Base-by-base conservation (phyloP, 345 rosid species). In the Melastoma malabathricum region DNA sequence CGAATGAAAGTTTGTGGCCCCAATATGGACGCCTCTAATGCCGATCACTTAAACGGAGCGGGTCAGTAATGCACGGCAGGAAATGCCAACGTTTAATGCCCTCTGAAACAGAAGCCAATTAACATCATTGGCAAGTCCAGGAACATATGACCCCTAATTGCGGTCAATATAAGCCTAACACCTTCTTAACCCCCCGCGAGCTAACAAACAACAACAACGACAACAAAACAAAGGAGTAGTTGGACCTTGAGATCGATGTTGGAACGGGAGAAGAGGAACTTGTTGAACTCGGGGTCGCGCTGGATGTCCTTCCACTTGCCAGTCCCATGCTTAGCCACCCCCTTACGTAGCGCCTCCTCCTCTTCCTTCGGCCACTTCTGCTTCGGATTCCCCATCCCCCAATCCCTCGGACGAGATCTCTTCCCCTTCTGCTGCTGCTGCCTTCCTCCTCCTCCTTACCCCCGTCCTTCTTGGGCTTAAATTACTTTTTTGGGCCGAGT, bases 241-340 rank as follows among this genome's bases (percentile, higher is more conserved):
- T 4, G 17, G 49, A 82, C 97, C 94, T 83, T 85, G 71, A 89
- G 95, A 70, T 83, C 76, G 70, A 77, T 73, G 64, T 86, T 83
- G 64, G 83, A 75, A 67, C 89, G 95, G 54, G 72, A 55, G 60
- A 20, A 57, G 43, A 89, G 81, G 53, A 56, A 63, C 45, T 62
- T 74, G 43, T 72, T 63, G 57, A 85, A 86, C 57, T 81, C 77
- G 1, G 93, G 88, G 59, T 88, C 90, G 43, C 59, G 68, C 52
- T 67, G 70, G 27, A 89, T 89, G 57, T 63, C 69, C 57, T 64
- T 74, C 97, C 95, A 89, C 20, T 77, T 81, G 41, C 94, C 93
- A 16, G 78, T 50, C 18, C 95, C 89, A 67, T 89, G 73, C 65
- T 83, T 89, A 43, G 68, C 68, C 13, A 84, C 61, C 56, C 95